Evolutionary conservation across 140 eudicot genomes (phyloP), one percentile per base, ranked within the genome.

Genomic region (Bidens hawaiensis): DNA sequence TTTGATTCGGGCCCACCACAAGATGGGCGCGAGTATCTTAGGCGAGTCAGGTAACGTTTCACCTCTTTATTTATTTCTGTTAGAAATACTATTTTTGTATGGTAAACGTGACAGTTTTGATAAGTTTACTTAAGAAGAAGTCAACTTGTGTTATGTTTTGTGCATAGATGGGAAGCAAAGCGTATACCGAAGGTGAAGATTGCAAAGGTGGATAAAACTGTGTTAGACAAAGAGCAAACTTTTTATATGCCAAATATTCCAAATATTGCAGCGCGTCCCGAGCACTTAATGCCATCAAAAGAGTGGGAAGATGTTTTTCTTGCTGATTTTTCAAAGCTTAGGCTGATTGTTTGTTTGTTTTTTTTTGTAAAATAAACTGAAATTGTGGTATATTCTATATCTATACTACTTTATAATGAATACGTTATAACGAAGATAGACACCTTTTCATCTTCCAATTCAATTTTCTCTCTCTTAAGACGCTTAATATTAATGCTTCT

Each of bases 1-100:
- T 90, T 90, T 82, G 96, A 90, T 76, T 80, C 96, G 45, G 97
- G 97, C 12, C 96, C 96, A 36, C 94, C 97, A 68, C 81, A 82
- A 68, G 98, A 87, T 76, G 98, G 96, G 49, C 77, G 87, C 15
- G 96, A 91, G 71, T 91, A 84, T 75, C 95, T 91, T 62, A 81
- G 96, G 86, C 93, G 96, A 63, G 98, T 91, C n/a, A 91, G 95
- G 98, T 91, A 82, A 52, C 27, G 24, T 51, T 46, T 34, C 59
- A 1, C 38, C 22, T 26, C 49, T 41, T 6, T 30, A 16, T 64
- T 43, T 33, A 3, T 62, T 12, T 28, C 14, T 46, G 9, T 53
- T 5, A 68, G 23, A 57, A 56, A 46, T 11, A n/a, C 38, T 60
- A 5, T 27, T 61, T n/a, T n/a, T n/a, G n/a, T n/a, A 16, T 45